Evolutionary conservation across 306 rosid genomes (phyloP).

Genomic region (Pueraria montana): DNA sequence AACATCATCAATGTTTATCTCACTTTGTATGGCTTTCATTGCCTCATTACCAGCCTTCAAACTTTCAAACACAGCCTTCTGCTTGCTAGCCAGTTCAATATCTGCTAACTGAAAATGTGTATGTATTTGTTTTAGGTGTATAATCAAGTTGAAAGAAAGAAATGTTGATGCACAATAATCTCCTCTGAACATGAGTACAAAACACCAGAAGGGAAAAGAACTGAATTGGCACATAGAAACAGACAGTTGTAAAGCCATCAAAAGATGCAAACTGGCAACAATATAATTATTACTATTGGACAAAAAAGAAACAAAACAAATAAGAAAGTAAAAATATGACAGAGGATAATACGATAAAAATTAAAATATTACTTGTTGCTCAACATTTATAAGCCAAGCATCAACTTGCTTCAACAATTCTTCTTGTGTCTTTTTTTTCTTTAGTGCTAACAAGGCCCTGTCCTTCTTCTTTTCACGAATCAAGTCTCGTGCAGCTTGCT

Average conservation of each 20-base stretch:
- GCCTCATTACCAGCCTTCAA: conserved; percentile 91
- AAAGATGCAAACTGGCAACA: conserved; percentile 38
- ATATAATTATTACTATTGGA: neutral
- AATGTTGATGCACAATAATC: neutral
- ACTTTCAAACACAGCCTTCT: conserved; percentile 93
- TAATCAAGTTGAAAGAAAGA: conserved; percentile 26
- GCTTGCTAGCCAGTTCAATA: conserved; percentile 94
- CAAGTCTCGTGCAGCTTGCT: conserved; percentile 92
- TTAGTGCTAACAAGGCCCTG: conserved; percentile 88
- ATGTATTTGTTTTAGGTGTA: conserved; percentile 4
- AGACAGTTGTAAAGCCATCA: conserved; percentile 34
- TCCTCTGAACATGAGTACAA: conserved; percentile 27
- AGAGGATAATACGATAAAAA: neutral
- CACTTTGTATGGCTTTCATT: conserved; percentile 90
- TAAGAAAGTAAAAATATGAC: neutral
- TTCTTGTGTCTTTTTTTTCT: conserved; percentile 93
- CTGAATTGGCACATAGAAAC: conserved; percentile 10
- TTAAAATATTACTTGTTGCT: conserved; percentile 81
- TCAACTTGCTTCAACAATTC: conserved; percentile 96
- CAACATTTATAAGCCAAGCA: conserved; percentile 93
- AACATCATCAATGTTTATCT: conserved; percentile 93
- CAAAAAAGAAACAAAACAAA: conserved; percentile 24
- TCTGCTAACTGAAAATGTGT: conserved; percentile 78
- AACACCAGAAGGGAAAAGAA: neutral
- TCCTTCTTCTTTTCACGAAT: conserved; percentile 93